phyloP scores from a whole-genome alignment of 768 basidiomycete species.

The Podaxis rugospora region DNA sequence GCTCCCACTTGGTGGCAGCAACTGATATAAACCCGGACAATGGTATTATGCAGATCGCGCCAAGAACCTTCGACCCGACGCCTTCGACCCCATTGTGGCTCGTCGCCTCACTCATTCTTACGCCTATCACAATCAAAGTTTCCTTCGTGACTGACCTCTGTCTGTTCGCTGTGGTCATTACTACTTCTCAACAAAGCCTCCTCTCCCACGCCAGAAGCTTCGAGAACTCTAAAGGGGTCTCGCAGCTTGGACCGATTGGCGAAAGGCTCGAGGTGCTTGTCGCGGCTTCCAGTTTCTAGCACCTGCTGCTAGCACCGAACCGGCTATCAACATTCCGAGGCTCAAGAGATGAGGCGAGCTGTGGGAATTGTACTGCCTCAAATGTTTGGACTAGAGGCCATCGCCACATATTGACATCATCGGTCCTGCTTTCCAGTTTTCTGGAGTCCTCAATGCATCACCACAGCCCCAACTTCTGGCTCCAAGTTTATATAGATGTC shows the following conservation, averaged over 20 bases:
- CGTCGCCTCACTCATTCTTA: not conserved
- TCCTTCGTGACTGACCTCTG: not conserved
- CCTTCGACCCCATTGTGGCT: not conserved
- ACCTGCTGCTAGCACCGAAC: too few relatives aligned
- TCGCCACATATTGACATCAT: constrained; percentile 4
- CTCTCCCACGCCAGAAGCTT: not conserved
- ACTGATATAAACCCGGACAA: not conserved
- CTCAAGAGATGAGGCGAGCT: not conserved
- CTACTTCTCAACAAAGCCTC: not conserved
- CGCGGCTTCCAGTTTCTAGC: not conserved
- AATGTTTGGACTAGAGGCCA: not conserved
- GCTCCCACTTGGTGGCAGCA: not conserved
- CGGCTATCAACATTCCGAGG: not conserved
- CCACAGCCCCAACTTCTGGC: not conserved
- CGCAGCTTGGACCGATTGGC: too few relatives aligned
- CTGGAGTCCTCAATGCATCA: not conserved
- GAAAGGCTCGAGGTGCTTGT: too few relatives aligned
- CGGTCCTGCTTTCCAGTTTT: too few relatives aligned
- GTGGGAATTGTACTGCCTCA: not conserved
- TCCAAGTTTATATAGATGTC: not conserved
- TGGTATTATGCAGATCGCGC: not conserved
- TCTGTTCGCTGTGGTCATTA: not conserved
- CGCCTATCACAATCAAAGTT: not conserved
- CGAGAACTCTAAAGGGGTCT: too few relatives aligned
- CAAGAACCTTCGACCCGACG: not conserved